Conservation (phyloP, 2,329 filamentous ascomycete species). For the Scedosporium boydii region DNA sequence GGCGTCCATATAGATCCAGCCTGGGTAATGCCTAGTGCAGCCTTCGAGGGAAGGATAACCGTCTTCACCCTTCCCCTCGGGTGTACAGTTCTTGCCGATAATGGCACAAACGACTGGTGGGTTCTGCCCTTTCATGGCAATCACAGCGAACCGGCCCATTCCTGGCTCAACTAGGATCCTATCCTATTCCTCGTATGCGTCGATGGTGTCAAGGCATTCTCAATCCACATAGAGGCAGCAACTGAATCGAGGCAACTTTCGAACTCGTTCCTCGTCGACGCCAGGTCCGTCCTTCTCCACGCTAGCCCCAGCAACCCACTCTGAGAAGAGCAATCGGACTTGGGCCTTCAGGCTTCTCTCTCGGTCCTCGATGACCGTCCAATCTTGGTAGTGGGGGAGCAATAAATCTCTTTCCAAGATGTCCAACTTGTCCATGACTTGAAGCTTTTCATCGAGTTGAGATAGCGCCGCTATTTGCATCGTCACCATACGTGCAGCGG, state of each 20-base stretch:
- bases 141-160: too few species aligned
- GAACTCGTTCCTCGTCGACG: background rate
- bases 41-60: background rate
- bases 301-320: background rate
- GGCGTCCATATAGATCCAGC: background rate
- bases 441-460: background rate
- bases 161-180: background rate
- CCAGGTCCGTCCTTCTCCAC: background rate
- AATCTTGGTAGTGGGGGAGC: slow-evolving; percentile 6
- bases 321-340: background rate
- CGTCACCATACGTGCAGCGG: slow-evolving; percentile 11
- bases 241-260: background rate
- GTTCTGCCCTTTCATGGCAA: background rate
- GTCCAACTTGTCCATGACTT: background rate
- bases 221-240: slow-evolving; percentile 4
- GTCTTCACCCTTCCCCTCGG: background rate
- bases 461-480: slow-evolving; percentile 9
- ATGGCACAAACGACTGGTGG: background rate
- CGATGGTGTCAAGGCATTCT: background rate
- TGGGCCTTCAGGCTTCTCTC: background rate
- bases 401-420: background rate
- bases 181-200: background rate
- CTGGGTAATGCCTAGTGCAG: background rate
- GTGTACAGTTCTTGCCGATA: background rate
- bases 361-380: slow-evolving; percentile 7